Percentiles rank a stretch among this genome's conserved stretches.
phyloP scores from a whole-genome alignment of 2,329 filamentous ascomycete genomes.

The Emericellopsis atlantica region DNA sequence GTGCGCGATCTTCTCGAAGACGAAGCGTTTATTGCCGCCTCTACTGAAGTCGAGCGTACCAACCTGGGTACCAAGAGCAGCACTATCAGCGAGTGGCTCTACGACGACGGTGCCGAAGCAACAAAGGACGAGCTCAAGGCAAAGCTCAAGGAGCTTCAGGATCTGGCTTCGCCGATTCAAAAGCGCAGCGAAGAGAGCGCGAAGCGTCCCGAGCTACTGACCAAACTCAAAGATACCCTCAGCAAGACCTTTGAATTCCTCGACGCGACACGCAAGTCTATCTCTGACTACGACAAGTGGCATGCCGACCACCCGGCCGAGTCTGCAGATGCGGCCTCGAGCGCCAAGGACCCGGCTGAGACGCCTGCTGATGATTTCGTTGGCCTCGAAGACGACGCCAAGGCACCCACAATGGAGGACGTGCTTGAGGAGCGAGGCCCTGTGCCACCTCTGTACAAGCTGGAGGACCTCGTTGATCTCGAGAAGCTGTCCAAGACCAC shows the following conservation, averaged over 20 bases:
- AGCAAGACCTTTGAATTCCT: slow-evolving; percentile 60
- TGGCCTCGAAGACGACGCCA: slow-evolving; percentile 56
- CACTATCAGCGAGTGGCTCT: slow-evolving; percentile 77
- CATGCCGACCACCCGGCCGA: slow-evolving; percentile 35
- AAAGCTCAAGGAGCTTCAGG: slow-evolving; percentile 65
- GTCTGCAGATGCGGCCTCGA: slow-evolving; percentile 22
- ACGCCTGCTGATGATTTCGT: slow-evolving; percentile 47
- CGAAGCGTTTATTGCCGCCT: slow-evolving; percentile 58
- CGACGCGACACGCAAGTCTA: slow-evolving; percentile 55
- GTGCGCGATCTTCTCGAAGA: slow-evolving; percentile 72
- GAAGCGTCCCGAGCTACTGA: slow-evolving; percentile 58
- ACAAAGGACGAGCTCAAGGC: slow-evolving; percentile 61
- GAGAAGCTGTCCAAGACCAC: slow-evolving; percentile 50
- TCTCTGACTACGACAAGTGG: slow-evolving; percentile 54
- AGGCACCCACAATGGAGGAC: slow-evolving; percentile 30
- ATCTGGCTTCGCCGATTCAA: slow-evolving; percentile 66
- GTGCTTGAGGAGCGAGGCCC: slow-evolving; percentile 33
- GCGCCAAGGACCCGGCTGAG: slow-evolving; percentile 29
- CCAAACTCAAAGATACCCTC: slow-evolving; percentile 56
- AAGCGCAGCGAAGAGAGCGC: slow-evolving; percentile 60
- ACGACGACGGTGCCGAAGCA: slow-evolving; percentile 70
- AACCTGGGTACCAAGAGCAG: slow-evolving; percentile 56
- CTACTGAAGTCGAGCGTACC: slow-evolving; percentile 55
- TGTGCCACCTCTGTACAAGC: slow-evolving; percentile 55
- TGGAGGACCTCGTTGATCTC: slow-evolving; percentile 57